Evolutionary conservation across 2,329 filamentous ascomycete genomes (phyloP), one percentile per base, ranked within the genome.

Genomic region (Xylaria sp.): DNA sequence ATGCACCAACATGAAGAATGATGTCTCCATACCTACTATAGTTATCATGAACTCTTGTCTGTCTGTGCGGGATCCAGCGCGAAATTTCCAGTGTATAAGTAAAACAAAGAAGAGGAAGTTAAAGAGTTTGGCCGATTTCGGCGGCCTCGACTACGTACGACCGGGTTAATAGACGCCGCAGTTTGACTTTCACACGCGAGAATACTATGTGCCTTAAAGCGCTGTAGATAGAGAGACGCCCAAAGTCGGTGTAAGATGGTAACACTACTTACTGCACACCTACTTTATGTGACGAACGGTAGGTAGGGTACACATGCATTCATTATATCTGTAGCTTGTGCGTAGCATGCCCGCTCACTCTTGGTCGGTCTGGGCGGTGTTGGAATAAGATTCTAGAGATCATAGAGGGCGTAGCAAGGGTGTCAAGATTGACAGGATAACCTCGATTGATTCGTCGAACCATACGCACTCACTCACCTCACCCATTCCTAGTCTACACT

Each of bases 91-190:
- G 43, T 35, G n/a, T 28, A 15, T n/a, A 37, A 33, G 61, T 47
- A 47, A 51, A 31, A 31, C 28, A 31, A 31, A 9, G 9, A 31
- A 31, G 9, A 31, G 9, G 9, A 31, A 31, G 9, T 5, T 5
- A 31, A 31, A 31, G 9, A 43, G 14, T 33, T 43, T 47, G 14
- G 42, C 61, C 57, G 61, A 35, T 46, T 54, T 55, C 53, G 58
- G 57, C 42, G 53, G 15, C 21, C 7, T 15, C 35, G 25, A 25
- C 15, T 25, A 42, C 46, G 37, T 50, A 50, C 45, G 5, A 25
- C 17, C 33, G 19, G n/a, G 21, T 56, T 43, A 28, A 57, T 50
- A 50, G 50, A 45, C 49, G 54, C 17, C 50, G 35, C 49, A 42
- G 49, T 58, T 58, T 58, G 49, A 54, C 37, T 54, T 17, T 25